Evolutionary conservation across 2,329 filamentous ascomycete species (phyloP).

Genomic region (Macrophomina phaseolina): DNA sequence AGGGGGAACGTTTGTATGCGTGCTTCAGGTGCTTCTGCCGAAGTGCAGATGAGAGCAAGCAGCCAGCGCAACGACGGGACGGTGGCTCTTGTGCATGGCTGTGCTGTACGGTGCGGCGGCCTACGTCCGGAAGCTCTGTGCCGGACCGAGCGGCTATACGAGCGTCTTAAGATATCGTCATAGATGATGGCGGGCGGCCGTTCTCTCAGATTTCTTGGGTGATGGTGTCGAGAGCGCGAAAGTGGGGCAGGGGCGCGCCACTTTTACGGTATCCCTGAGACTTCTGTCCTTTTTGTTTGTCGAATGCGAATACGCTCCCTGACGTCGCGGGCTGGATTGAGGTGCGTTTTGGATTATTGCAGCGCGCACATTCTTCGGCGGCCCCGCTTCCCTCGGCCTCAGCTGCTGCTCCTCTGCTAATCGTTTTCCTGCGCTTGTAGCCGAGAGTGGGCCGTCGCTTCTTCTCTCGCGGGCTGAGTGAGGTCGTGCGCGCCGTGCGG

Average conservation of each 20-base stretch:
- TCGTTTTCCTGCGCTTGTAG: not conserved
- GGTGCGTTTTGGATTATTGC: not conserved
- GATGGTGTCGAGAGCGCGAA: not conserved
- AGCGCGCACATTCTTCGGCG: not conserved
- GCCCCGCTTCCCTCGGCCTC: not conserved
- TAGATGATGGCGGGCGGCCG: not conserved
- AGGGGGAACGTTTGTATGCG: not conserved
- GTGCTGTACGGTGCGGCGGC: not conserved
- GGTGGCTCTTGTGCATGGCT: not conserved
- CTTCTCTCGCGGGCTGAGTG: not conserved
- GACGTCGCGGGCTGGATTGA: not conserved
- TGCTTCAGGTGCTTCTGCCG: too few species aligned
- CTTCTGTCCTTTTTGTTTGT: not conserved
- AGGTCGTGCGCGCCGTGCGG: not conserved
- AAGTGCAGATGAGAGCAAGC: not conserved
- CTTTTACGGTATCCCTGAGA: not conserved
- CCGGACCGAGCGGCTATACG: not conserved
- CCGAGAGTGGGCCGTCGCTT: slow-evolving; percentile 2
- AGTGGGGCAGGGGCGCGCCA: slow-evolving; percentile 3
- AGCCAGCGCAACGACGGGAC: not conserved
- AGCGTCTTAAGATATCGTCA: not conserved
- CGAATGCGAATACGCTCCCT: not conserved
- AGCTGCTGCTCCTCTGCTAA: not conserved
- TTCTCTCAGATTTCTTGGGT: not conserved
- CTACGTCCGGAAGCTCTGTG: not conserved